phyloP scores from a whole-genome alignment of 305 asterid genomes.

The Coffea humblotiana region DNA sequence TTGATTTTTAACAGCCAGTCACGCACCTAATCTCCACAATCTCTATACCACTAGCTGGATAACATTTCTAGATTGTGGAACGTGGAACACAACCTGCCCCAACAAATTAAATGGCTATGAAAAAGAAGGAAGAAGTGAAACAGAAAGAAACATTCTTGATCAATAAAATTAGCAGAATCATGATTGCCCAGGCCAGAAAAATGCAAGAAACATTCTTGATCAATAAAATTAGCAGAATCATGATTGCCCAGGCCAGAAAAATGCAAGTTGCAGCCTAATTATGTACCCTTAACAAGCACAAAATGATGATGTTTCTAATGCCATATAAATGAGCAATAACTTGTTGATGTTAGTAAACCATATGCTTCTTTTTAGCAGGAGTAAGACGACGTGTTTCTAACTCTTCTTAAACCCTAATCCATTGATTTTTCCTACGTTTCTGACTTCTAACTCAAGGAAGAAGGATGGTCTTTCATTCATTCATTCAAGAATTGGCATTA shows the following conservation, averaged over 20 bases:
- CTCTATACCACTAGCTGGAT: not conserved
- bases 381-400: not conserved
- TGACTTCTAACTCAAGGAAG: not conserved
- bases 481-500: not conserved
- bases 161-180: not conserved
- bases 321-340: not conserved
- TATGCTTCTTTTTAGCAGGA: not conserved
- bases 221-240: not conserved
- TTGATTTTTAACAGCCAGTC: not conserved
- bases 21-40: not conserved
- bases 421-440: no score
- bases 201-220: no score
- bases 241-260: not conserved
- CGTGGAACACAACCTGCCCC: not conserved
- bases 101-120: not conserved
- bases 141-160: not conserved
- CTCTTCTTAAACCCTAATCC: no score
- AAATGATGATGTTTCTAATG: not conserved
- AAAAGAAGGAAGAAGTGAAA: not conserved
- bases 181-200: not conserved
- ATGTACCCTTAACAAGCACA: not conserved
- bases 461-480: not conserved
- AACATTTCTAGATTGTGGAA: not conserved
- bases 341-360: not conserved
- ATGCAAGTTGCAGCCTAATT: not conserved